Percentiles rank a stretch among this genome's conserved stretches.
Conservation (phyloP, 2,329 filamentous ascomycete genomes). For the Alternaria panax region DNA sequence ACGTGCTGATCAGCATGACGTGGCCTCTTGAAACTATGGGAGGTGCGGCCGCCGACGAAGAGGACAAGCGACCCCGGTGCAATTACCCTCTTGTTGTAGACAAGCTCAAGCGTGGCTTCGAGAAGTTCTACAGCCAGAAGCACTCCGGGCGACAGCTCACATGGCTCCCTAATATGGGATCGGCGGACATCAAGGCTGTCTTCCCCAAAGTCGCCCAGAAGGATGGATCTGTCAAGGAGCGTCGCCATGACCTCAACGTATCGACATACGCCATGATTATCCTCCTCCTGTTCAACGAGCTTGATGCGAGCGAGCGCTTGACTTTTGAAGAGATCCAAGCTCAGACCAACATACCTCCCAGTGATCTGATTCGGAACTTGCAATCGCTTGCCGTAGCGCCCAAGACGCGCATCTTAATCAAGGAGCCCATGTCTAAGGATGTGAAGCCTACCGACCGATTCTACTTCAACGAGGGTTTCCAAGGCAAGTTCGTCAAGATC, state of each 20-base stretch:
- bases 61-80: constrained; percentile 60
- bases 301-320: constrained; percentile 60
- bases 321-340: constrained; percentile 82
- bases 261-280: constrained; percentile 93
- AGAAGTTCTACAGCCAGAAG: constrained; percentile 85
- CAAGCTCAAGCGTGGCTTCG: constrained; percentile 81
- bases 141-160: constrained; percentile 88
- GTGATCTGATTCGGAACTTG: constrained; percentile 78
- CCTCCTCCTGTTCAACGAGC: constrained; percentile 85
- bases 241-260: constrained; percentile 88
- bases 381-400: constrained; percentile 83
- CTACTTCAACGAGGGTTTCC: constrained; percentile 80
- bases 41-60: constrained; percentile 61
- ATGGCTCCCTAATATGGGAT: constrained; percentile 80
- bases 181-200: constrained; percentile 82
- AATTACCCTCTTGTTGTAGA: constrained; percentile 79
- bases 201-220: constrained; percentile 78
- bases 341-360: constrained; percentile 76
- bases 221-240: constrained; percentile 68
- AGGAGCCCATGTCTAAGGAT: constrained; percentile 80
- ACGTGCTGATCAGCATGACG: constrained; percentile 88
- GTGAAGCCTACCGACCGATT: constrained; percentile 81
- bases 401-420: constrained; percentile 81
- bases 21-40: constrained; percentile 93
- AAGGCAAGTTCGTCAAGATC: constrained; percentile 83